Percentiles rank a stretch among this genome's conserved stretches.
Conservation (phyloP, 345 rosid genomes). For the Clausena lansium region DNA sequence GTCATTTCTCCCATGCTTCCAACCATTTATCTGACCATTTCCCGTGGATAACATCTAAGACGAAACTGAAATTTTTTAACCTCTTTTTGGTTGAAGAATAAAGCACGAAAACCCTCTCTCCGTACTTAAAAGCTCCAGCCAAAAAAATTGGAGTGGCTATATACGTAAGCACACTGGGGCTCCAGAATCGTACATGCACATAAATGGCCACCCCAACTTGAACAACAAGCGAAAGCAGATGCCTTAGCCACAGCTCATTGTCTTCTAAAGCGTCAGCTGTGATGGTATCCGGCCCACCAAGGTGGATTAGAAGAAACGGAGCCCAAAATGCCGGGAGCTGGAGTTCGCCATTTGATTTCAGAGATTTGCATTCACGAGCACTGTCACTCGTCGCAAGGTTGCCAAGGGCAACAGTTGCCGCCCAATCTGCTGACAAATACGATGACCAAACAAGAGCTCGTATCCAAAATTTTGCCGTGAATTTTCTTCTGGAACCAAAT, state of each 20-base stretch:
- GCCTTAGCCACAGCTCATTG: conserved; percentile 41
- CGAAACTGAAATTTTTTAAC: conserved; percentile 21
- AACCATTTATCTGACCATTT: too few relatives aligned
- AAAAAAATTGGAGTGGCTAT: conserved; percentile 17
- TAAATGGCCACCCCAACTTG: conserved; percentile 19
- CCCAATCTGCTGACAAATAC: conserved; percentile 22
- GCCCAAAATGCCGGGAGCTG: conserved; percentile 35
- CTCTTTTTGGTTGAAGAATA: conserved; percentile 30
- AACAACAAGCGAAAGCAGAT: conserved; percentile 22
- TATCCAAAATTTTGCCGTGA: not conserved
- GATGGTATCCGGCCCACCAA: conserved; percentile 43
- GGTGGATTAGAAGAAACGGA: conserved; percentile 36
- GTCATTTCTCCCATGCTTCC: too few relatives aligned
- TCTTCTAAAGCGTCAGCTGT: conserved; percentile 37
- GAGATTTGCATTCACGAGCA: not conserved
- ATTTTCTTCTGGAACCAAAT: conserved; percentile 15
- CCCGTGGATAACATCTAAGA: too few relatives aligned
- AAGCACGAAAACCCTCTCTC: conserved; percentile 39
- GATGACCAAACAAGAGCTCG: conserved; percentile 8
- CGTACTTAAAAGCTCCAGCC: conserved; percentile 34
- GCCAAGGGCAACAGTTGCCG: conserved; percentile 12
- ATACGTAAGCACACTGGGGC: not conserved
- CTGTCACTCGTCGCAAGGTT: not conserved
- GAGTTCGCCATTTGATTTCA: not conserved
- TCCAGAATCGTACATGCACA: conserved; percentile 20